Percentiles rank a stretch among this genome's conserved stretches.
phyloP scores from a whole-genome alignment of 371 early-diverging fungal species.

The Dichotomocladium elegans region DNA sequence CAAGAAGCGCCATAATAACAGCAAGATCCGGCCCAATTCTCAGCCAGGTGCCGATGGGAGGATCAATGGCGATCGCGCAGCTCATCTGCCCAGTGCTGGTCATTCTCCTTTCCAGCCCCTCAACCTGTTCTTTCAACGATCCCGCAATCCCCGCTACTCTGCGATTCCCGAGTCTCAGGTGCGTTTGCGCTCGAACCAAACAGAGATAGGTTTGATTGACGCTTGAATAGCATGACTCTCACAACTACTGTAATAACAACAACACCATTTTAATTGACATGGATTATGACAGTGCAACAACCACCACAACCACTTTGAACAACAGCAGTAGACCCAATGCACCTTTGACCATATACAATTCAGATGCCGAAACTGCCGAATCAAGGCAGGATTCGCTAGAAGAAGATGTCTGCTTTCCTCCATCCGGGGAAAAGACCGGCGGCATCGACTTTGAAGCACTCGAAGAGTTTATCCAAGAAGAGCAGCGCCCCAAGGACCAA shows the following conservation, averaged over 20 bases:
- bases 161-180: slow-evolving; percentile 11
- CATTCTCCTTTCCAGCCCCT: slow-evolving; percentile 13
- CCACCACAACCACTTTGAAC: background rate
- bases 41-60: background rate
- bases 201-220: background rate
- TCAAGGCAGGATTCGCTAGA: slow-evolving; percentile 25
- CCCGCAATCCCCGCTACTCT: slow-evolving; percentile 10
- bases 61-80: background rate
- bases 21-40: background rate
- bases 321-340: background rate
- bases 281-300: background rate
- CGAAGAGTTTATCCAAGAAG: slow-evolving; percentile 12
- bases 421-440: slow-evolving; percentile 22
- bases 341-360: slow-evolving; percentile 15
- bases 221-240: background rate
- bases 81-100: background rate
- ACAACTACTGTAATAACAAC: background rate
- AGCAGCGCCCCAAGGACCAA: slow-evolving; percentile 3
- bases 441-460: slow-evolving; percentile 37
- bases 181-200: background rate
- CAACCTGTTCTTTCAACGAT: slow-evolving; percentile 13
- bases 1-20: slow-evolving; percentile 4
- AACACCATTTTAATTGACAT: slow-evolving; percentile 14
- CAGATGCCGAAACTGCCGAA: slow-evolving; percentile 18
- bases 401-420: slow-evolving; percentile 44